Evolutionary conservation across 1,139 yeast species (phyloP).

Genomic region (Nakaseomyces sp.): DNA sequence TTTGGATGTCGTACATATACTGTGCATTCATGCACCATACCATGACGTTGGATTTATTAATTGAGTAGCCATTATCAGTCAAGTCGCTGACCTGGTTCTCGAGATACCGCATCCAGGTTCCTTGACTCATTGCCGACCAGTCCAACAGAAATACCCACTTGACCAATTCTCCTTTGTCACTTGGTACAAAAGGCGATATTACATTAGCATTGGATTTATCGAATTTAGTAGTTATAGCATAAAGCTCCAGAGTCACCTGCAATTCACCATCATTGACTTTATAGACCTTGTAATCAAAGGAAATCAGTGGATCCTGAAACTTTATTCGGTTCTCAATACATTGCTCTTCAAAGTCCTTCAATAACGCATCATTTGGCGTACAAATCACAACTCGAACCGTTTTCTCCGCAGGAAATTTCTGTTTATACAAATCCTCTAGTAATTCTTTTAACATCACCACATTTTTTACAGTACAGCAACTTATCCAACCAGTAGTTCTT

Average conservation of each 20-base stretch:
- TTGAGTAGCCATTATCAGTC: conserved; percentile 5
- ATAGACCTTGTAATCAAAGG: not conserved
- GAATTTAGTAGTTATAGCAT: conserved; percentile 1
- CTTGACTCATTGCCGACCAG: conserved; percentile 17
- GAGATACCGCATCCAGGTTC: conserved; percentile 13
- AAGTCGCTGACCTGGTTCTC: conserved; percentile 8
- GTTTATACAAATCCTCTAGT: conserved; percentile 1
- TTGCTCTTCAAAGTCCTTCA: not conserved
- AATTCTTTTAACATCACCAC: conserved; percentile 6
- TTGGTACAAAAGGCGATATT: not conserved
- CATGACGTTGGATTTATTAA: conserved; percentile 8
- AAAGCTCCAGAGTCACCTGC: not conserved
- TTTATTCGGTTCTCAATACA: not conserved
- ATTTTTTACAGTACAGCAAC: not conserved
- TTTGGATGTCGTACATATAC: conserved; percentile 15
- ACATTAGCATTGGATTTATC: not conserved
- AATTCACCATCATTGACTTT: not conserved
- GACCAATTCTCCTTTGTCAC: not conserved
- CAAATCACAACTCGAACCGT: not conserved
- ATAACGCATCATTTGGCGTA: not conserved
- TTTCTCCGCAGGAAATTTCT: not conserved
- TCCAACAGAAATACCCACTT: conserved; percentile 18
- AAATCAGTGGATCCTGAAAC: not conserved
- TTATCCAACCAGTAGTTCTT: too few relatives aligned
- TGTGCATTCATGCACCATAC: conserved; percentile 14